These are phyloP conservation scores for Cyclotella baltica DNA, from an alignment of 108 stramenopile genomes.

Conservation along the genomic window DNA sequence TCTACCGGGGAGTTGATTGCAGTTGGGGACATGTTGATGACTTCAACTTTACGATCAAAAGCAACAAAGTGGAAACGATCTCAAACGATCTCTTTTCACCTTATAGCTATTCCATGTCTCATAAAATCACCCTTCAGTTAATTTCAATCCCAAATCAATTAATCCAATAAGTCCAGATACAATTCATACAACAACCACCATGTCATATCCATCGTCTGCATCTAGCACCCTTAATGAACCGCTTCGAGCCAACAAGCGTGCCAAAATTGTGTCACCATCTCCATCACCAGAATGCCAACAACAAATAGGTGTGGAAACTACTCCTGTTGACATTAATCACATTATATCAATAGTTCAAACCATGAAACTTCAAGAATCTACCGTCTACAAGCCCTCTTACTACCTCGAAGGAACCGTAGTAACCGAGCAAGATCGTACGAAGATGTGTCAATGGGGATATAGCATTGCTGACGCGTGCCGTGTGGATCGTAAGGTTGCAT, in stretches of 20 bases:
- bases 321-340: not conserved
- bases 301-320: not conserved
- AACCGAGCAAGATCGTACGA: not conserved
- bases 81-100: too few relatives aligned
- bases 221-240: too few relatives aligned
- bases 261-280: not conserved
- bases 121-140: too few relatives aligned
- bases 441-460: conserved; percentile 3
- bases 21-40: too few relatives aligned
- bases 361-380: not conserved
- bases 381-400: not conserved
- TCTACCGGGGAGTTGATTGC: too few relatives aligned
- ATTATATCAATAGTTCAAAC: not conserved
- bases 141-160: too few relatives aligned
- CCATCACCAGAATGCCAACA: not conserved
- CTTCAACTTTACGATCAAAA: too few relatives aligned
- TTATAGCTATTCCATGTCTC: too few relatives aligned
- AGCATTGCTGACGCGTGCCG: not conserved
- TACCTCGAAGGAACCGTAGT: not conserved
- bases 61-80: too few relatives aligned
- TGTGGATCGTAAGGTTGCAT: not conserved
- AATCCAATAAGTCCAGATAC: too few relatives aligned
- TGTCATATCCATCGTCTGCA: too few relatives aligned
- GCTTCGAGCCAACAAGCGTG: not conserved
- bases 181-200: too few relatives aligned